A percentile compares a stretch with the other conserved stretches of the same genome.
These are phyloP conservation scores for Botryosphaeria dothidea DNA, from an alignment of 2,329 filamentous ascomycete species.

Conservation along the genomic window DNA sequence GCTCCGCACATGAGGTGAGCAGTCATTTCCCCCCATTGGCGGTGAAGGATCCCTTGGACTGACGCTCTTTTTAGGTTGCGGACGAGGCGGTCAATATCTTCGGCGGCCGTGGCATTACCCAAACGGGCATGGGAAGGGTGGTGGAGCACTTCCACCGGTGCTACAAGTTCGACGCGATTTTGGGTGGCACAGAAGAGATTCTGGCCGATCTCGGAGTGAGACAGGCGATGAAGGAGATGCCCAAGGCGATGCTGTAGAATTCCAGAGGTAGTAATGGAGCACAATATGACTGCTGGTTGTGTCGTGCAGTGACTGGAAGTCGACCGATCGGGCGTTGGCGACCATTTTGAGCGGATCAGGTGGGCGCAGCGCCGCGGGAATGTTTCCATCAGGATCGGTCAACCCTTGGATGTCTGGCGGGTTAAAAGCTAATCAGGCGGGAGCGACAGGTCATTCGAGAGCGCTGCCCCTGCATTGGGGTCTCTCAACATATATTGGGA, in stretches of 20 bases:
- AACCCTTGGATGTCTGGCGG: neutral
- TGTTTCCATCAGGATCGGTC: neutral
- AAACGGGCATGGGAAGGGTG: slow-evolving; percentile 78
- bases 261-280: slow-evolving; percentile 7
- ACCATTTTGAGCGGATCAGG: slow-evolving; percentile 1
- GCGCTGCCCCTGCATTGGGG: slow-evolving; percentile 15
- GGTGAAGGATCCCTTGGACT: neutral
- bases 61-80: slow-evolving; percentile 54
- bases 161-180: slow-evolving; percentile 68
- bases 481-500: slow-evolving; percentile 9
- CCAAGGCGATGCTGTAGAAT: slow-evolving; percentile 74
- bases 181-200: slow-evolving; percentile 83
- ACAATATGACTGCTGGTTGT: neutral
- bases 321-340: neutral
- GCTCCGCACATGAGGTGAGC: slow-evolving; percentile 67
- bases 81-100: slow-evolving; percentile 86
- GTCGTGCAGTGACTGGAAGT: neutral
- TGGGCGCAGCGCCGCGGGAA: slow-evolving; percentile 3
- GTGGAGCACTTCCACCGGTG: slow-evolving; percentile 84
- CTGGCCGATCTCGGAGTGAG: slow-evolving; percentile 78
- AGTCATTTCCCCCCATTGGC: neutral
- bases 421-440: slow-evolving; percentile 6
- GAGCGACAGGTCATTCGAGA: slow-evolving; percentile 6
- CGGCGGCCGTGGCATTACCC: slow-evolving; percentile 77
- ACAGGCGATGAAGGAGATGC: slow-evolving; percentile 82